Evolutionary conservation across 106 monocot species (phyloP), one percentile per base, ranked within the genome.

Genomic region (Apostasia ramifera): DNA sequence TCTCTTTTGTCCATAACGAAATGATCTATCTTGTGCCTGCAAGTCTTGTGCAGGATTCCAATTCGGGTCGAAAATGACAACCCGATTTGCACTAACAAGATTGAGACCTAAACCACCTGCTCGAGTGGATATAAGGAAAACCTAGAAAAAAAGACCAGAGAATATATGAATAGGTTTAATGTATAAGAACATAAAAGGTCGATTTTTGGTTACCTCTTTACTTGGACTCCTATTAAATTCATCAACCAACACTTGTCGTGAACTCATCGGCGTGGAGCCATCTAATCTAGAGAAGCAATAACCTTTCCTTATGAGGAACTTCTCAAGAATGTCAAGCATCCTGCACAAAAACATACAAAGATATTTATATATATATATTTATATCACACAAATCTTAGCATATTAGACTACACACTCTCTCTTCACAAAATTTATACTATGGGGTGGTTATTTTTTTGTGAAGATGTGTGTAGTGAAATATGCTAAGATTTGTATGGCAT

Each of bases 21-120:
- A 95, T 63, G 94, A 95, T 55, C 94, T 76, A 50, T 95, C 94
- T 61, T 95, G 94, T 51, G 91, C 94, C 79, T 95, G 94, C 68
- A 95, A 71, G 56, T 95, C 94, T 84, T 91, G 91, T 64, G 94
- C 83, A 61, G 94, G 94, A 69, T 95, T 95, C 94, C 94, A 95
- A 75, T 91, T 95, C 68, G 94, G 94, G 58, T 95, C 94, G 71
- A 91, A 95, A 69, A 95, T 91, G 42, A 91, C 91, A n/a, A 95
- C 88, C 68, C 86, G 87, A 53, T 95, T 95, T 75, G 94, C 94
- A 84, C 91, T 85, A 50, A 91, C 91, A 59, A 95, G 81, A 81
- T 95, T 91, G 59, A 95, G 75, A 52, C 94, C 94, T 71, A 95
- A 71, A 51, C 85, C 86, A 44, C 94, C 94, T 65, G 94, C 94